Evolutionary conservation across 768 basidiomycete genomes (phyloP).

Genomic region (Xerocomus brunneocitrinus): DNA sequence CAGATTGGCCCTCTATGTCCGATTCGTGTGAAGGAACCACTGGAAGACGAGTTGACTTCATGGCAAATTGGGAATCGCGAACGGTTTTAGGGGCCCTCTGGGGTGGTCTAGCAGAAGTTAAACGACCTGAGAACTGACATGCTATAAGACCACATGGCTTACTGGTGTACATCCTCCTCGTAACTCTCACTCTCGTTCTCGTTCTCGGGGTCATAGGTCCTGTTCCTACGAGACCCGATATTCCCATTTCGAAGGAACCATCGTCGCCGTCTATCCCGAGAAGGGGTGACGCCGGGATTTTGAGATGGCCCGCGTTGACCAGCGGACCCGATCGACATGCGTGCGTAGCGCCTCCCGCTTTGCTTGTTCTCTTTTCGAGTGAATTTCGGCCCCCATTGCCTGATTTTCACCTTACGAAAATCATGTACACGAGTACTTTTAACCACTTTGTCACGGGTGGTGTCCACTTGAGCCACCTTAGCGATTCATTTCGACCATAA

Average conservation of each 20-base stretch:
- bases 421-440: slow-evolving; percentile 2
- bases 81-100: slow-evolving; percentile 11
- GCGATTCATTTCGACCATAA: not conserved
- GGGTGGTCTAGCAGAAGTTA: slow-evolving; percentile 2
- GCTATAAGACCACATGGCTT: not conserved
- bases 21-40: not conserved
- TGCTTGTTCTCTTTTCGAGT: slow-evolving; percentile 4
- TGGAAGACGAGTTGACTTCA: slow-evolving; percentile 10
- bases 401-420: not conserved
- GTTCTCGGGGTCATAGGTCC: not conserved
- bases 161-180: slow-evolving; percentile 7
- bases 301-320: slow-evolving; percentile 1
- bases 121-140: not conserved
- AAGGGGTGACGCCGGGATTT: not conserved
- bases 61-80: slow-evolving; percentile 9
- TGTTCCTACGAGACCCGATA: slow-evolving; percentile 4
- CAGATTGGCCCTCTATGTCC: slow-evolving; percentile 3
- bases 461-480: slow-evolving; percentile 12
- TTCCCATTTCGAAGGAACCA: slow-evolving; percentile 14
- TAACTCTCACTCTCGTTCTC: not conserved
- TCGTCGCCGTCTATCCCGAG: slow-evolving; percentile 6
- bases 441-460: not conserved
- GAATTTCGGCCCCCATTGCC: slow-evolving; percentile 3
- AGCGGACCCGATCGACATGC: slow-evolving; percentile 19
- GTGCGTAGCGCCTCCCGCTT: slow-evolving; percentile 7